Base-by-base conservation (phyloP, 1,284 basidiomycete species). In the Farysia itapuensis region DNA sequence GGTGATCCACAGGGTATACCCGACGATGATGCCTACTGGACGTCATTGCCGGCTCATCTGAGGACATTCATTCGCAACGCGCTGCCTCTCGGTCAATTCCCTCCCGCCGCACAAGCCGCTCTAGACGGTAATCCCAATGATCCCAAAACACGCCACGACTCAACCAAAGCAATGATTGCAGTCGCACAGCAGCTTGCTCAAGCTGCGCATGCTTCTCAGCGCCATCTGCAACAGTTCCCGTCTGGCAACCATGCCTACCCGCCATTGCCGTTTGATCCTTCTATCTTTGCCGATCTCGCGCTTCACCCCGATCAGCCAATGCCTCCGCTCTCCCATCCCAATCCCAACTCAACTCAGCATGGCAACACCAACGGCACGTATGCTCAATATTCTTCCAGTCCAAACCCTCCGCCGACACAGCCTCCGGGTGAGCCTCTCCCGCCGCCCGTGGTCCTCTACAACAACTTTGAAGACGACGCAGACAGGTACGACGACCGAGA, bases 1-100 rank as follows among this genome's bases (percentile, higher is more conserved):
- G 64, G 66, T 24, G 74, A 75, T 33, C 70, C 74, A 5, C 59
- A 67, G 24, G 70, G 72, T 11, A 66, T 74, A 19, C 69, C 66
- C 20, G 79, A 80, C 43, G 82, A 83, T 52, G 82, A 83, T 54
- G 79, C 81, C 5, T 84, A 84, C 71, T 84, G 82, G 82, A 81
- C 81, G 4, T 81, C 80, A 12, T 72, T 84, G 3, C 82, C 82
- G 0, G 77, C 81, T 9, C 82, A 83, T 68, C 74, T 83, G 15
- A 76, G 82, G 34, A 80, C 81, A 32, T 83, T 83, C 64, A 82
- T 84, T 35, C 77, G 81, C 42, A 81, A 82, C 44, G 82, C 82
- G 13, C 78, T 84, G 3, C 82, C 82, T 1, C 59, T 76, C 18
- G 72, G 71, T 22, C 72, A 74, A 30, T 65, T 75, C 31, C 68